phyloP scores from a whole-genome alignment of 768 basidiomycete genomes.

The Pleurotus ostreatus region DNA sequence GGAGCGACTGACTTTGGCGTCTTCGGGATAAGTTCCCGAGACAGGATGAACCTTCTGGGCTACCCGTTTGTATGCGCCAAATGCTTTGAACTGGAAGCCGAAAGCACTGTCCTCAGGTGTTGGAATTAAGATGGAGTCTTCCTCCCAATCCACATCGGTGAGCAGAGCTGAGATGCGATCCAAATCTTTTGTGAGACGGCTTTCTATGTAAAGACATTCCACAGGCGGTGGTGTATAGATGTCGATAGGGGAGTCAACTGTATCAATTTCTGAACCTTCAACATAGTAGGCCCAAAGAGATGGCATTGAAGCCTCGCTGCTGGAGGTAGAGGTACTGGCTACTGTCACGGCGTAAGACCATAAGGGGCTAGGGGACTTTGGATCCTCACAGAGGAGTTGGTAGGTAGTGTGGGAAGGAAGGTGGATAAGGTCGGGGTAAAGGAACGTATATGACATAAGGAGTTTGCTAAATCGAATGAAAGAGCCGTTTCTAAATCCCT shows the following conservation, averaged over 20 bases:
- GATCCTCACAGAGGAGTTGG: no score
- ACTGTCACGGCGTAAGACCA: no score
- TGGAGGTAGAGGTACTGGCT: not conserved
- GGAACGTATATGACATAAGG: not conserved
- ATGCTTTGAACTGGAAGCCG: constrained; percentile 2
- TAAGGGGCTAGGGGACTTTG: no score
- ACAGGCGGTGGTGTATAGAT: not conserved
- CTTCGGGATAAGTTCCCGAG: constrained; percentile 25
- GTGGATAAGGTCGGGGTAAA: no score
- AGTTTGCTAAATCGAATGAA: not conserved
- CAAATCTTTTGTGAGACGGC: not conserved
- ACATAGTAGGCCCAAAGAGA: not conserved
- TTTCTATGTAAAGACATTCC: not conserved
- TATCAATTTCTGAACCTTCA: not conserved
- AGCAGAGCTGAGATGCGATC: not conserved
- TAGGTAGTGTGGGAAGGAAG: no score
- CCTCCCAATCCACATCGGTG: not conserved
- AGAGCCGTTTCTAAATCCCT: not conserved
- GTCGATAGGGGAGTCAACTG: not conserved
- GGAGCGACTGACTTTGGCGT: constrained; percentile 22
- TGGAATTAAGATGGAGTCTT: constrained; percentile 3
- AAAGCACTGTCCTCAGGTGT: no score
- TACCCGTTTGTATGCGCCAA: constrained; percentile 28
- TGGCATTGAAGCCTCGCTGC: not conserved
- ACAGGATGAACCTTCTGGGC: constrained; percentile 28